Conservation (phyloP, 306 rosid species). For the Styphnolobium japonicum region DNA sequence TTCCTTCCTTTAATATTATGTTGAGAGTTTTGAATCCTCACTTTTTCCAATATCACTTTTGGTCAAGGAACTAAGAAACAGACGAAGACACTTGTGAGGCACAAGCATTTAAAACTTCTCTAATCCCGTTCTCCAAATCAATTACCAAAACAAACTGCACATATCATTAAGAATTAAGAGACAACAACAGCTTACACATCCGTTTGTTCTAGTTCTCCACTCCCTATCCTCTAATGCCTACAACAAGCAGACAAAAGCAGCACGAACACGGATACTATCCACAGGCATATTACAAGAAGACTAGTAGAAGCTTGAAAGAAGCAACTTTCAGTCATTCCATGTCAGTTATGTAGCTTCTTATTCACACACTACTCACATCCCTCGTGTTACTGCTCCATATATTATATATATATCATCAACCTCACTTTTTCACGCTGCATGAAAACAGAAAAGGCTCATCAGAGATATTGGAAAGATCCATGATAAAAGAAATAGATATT, state of each 20-base stretch:
- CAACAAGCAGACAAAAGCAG: background rate
- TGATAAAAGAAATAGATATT: background rate
- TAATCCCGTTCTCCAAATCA: background rate
- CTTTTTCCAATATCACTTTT: background rate
- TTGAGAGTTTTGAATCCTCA: background rate
- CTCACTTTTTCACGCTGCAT: slow-evolving; percentile 46
- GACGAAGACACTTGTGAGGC: background rate
- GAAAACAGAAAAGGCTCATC: background rate
- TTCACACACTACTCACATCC: background rate
- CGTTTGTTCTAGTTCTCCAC: background rate
- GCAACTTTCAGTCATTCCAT: background rate
- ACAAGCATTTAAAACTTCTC: background rate
- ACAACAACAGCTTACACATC: slow-evolving; percentile 9
- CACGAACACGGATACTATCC: background rate
- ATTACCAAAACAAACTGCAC: background rate
- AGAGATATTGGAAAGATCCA: background rate
- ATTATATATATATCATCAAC: slow-evolving; percentile 13
- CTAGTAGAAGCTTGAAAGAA: slow-evolving; percentile 7
- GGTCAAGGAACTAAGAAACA: background rate
- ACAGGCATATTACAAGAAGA: background rate
- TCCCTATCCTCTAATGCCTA: background rate
- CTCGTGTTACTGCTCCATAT: background rate
- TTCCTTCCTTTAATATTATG: background rate
- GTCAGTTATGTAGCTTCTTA: slow-evolving; percentile 14
- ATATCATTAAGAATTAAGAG: background rate